Conservation (phyloP, 1,139 yeast genomes). For the Kodamaea derodonti region DNA sequence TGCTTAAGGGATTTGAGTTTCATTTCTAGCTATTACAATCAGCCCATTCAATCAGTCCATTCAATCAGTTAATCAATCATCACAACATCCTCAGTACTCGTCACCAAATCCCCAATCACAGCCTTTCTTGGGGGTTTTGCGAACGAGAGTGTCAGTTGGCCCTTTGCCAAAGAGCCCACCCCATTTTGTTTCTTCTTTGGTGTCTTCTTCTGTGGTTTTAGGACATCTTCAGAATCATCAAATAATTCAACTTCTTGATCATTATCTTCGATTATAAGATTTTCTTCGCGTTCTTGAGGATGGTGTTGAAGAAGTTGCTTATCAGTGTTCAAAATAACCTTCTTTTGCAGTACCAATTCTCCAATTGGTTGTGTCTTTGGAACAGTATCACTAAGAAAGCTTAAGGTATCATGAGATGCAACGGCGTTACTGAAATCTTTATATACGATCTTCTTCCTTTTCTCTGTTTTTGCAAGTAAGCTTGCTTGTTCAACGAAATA, state of each 20-base stretch:
- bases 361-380: constrained; percentile 60
- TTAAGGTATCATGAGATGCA: constrained; percentile 57
- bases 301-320: constrained; percentile 1
- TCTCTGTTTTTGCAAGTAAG: constrained; percentile 62
- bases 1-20: no score
- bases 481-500: constrained; percentile 79
- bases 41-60: no score
- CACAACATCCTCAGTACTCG: constrained; percentile 14
- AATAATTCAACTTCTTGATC: constrained; percentile 3
- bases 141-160: constrained; percentile 33
- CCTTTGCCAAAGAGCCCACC: constrained; percentile 25
- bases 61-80: constrained; percentile 16
- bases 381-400: constrained; percentile 64
- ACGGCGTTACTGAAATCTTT: constrained; percentile 77
- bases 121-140: constrained; percentile 28
- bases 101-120: constrained; percentile 32
- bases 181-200: constrained; percentile 2
- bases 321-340: constrained; percentile 7
- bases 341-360: constrained; percentile 12
- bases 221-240: constrained; percentile 9
- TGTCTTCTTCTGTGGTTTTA: constrained; percentile 5
- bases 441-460: constrained; percentile 67
- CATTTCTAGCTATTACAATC: no score
- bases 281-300: background rate
- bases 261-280: background rate